These are phyloP conservation scores for Diaporthe capsici DNA, from an alignment of 2,329 filamentous ascomycete species.

Conservation along the genomic window DNA sequence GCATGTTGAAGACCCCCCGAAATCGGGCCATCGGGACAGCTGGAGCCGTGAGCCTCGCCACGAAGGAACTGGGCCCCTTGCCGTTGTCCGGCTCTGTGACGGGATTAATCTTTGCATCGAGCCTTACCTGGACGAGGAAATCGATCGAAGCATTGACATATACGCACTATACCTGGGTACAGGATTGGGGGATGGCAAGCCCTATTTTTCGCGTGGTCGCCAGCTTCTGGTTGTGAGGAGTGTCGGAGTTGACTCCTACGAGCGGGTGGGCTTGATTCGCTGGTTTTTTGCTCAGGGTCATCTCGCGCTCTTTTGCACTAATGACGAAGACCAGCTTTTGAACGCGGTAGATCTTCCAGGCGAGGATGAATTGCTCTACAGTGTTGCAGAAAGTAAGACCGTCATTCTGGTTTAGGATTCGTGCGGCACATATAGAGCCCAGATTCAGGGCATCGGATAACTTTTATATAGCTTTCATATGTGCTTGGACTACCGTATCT, in stretches of 20 bases:
- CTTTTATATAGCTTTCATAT: too few relatives aligned
- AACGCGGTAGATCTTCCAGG: background rate
- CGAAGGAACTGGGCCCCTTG: background rate
- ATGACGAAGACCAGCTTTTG: too few relatives aligned
- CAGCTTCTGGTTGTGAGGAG: background rate
- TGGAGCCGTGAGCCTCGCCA: background rate
- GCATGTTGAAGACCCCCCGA: background rate
- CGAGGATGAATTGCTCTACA: background rate
- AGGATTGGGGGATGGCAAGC: background rate
- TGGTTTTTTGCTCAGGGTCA: background rate
- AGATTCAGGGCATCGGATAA: too few relatives aligned
- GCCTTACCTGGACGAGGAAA: background rate
- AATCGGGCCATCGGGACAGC: background rate
- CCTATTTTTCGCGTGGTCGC: background rate
- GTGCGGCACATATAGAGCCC: background rate
- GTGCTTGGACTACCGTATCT: too few relatives aligned
- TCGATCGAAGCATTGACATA: background rate
- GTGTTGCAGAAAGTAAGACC: background rate
- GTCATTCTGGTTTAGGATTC: background rate
- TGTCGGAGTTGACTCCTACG: background rate
- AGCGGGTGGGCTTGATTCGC: background rate
- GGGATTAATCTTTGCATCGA: background rate
- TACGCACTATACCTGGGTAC: background rate
- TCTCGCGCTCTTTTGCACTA: too few relatives aligned
- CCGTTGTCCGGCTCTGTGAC: background rate